A percentile compares a stretch with the other conserved stretches of the same genome.
These are phyloP conservation scores for Podaxis rugospora DNA, from an alignment of 768 basidiomycete genomes.

Conservation along the genomic window DNA sequence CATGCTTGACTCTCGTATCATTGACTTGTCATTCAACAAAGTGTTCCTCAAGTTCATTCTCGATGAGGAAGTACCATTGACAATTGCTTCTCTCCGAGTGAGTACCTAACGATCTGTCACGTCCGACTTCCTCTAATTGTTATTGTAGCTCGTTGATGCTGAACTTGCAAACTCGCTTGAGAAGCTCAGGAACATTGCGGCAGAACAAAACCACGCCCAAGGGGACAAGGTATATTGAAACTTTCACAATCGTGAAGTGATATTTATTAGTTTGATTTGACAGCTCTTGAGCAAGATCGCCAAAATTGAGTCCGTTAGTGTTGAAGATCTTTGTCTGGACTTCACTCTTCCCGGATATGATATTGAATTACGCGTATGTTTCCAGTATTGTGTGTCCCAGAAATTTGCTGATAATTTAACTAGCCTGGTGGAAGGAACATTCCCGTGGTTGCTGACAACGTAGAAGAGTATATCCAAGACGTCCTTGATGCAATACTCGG, in stretches of 20 bases:
- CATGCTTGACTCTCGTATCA: conserved; percentile 94
- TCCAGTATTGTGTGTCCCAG: background rate
- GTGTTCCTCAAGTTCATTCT: conserved; percentile 90
- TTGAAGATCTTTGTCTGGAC: conserved; percentile 90
- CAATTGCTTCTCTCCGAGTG: conserved; percentile 80
- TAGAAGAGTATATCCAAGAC: conserved; percentile 83
- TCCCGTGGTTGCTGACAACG: conserved; percentile 80
- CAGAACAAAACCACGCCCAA: conserved; percentile 32
- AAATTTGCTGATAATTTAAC: background rate
- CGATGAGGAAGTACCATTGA: conserved; percentile 80
- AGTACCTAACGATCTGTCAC: conserved; percentile 13
- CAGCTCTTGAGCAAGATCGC: conserved; percentile 55
- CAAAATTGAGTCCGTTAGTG: conserved; percentile 54
- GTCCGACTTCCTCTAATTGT: conserved; percentile 10
- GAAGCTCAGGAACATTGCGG: conserved; percentile 69
- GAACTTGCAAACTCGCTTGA: conserved; percentile 82
- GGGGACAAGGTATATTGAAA: conserved; percentile 48
- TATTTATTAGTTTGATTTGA: conserved; percentile 2
- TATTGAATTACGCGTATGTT: conserved; percentile 79
- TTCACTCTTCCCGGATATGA: conserved; percentile 97
- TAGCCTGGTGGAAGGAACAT: conserved; percentile 79
- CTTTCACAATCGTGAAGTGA: background rate
- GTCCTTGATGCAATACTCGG: conserved; percentile 88
- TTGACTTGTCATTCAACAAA: conserved; percentile 92
- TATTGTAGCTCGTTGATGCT: conserved; percentile 69